Percentiles rank a stretch among this genome's conserved stretches.
Conservation (phyloP, 768 basidiomycete species). For the Tulasnella sp. region DNA sequence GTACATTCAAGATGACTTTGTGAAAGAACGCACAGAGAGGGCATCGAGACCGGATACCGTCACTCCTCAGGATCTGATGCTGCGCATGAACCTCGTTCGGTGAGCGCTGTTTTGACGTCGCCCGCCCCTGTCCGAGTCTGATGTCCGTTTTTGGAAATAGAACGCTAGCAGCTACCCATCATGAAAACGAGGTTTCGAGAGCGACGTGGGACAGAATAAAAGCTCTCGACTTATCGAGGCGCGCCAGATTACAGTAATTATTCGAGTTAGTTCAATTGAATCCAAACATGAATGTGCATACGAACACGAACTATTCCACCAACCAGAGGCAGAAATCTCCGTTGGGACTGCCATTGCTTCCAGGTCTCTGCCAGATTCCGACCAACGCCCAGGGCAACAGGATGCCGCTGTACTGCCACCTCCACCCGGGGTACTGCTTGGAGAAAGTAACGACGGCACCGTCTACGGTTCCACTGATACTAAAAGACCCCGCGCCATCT, state of each 20-base stretch:
- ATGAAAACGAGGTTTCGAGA: slow-evolving; percentile 58
- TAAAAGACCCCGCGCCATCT: not conserved
- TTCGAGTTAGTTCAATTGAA: not conserved
- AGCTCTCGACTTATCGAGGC: slow-evolving; percentile 56
- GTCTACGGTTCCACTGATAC: not conserved
- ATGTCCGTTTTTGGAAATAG: slow-evolving; percentile 45
- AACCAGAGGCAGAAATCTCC: not conserved
- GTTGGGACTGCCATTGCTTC: not conserved
- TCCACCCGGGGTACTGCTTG: not conserved
- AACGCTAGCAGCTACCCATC: slow-evolving; percentile 63
- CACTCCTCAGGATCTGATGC: slow-evolving; percentile 66
- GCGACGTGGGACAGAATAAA: slow-evolving; percentile 69
- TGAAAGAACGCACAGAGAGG: slow-evolving; percentile 46
- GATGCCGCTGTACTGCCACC: slow-evolving; percentile 6
- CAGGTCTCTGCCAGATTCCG: not conserved
- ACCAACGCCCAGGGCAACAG: slow-evolving; percentile 17
- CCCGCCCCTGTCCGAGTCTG: slow-evolving; percentile 4
- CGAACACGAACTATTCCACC: not conserved
- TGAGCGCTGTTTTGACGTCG: slow-evolving; percentile 43
- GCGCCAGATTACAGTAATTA: slow-evolving; percentile 5
- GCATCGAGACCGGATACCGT: slow-evolving; percentile 43
- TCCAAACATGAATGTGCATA: not conserved
- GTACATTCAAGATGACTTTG: slow-evolving; percentile 81
- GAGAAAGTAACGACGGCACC: not conserved
- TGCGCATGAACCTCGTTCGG: slow-evolving; percentile 71